Evolutionary conservation across 2,329 filamentous ascomycete species (phyloP), one percentile per base, ranked within the genome.

Genomic region (Neonectria ditissima): DNA sequence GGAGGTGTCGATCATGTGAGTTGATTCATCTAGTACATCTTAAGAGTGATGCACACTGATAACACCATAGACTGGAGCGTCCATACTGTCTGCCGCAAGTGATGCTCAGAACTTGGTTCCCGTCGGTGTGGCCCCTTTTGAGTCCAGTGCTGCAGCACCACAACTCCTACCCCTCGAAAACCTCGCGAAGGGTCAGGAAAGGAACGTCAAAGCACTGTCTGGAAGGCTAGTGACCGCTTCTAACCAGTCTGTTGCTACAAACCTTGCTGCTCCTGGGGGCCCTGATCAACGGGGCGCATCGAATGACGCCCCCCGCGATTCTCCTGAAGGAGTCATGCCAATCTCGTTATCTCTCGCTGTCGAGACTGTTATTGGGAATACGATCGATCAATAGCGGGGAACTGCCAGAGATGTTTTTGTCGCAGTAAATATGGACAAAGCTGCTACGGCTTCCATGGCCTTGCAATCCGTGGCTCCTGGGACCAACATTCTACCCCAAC

Each of bases 1-100:
- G 64, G 53, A 11, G 52, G 59, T 13, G 54, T 54, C 18, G n/a
- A 56, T 5, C 44, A 71, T 55, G 73, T 70, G 65, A 32, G 54
- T 45, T 6, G 7, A 16, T 14, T 10, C 30, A 16, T 24, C 32
- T 22, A 11, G 18, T 2, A 32, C n/a, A 3, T 9, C 22, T 14
- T 6, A 14, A 20, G 28, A 13, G 18, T 20, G 16, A 11, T 10
- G n/a, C n/a, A 10, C n/a, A 13, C 22, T 50, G 11, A 50, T 28
- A 32, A 32, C 13, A 48, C 11, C 18, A 20, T 18, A 50, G 47
- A n/a, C 16, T 20, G 26, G 28, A 4, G 30, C 6, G 13, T 28
- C 47, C 6, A 50, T 50, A 28, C 11, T 50, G 13, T 50, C 47
- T 32, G 47, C 47, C 10, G 28, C 47, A 32, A 50, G 11, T 6